Evolutionary conservation across 495 filamentous ascomycete species (phyloP), one percentile per base, ranked within the genome.

Genomic region (Daldinia bambusicola): DNA sequence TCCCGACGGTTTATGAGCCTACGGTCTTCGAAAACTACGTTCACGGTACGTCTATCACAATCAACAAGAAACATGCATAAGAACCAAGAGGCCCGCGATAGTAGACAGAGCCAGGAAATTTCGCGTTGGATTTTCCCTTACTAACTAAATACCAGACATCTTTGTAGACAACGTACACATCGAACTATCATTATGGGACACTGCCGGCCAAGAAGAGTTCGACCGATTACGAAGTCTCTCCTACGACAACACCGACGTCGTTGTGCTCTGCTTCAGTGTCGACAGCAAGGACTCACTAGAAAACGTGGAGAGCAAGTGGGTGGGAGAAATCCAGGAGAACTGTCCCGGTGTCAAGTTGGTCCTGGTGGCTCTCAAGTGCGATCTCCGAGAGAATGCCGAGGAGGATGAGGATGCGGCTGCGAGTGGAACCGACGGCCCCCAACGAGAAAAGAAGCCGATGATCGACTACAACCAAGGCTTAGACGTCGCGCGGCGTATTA

Each of bases 11-110:
- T 73, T 99, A 99, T 80, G 95, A 99, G 79, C 95, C 95, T 59
- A 99, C 95, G 18, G 95, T 99, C 69, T 99, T 99, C 83, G 95
- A 99, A 81, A 99, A 99, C 82, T 99, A 99, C 79, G 95, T 99
- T 66, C 95, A 99, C 81, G 94, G 93, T 97, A 88, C 74, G 83
- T 77, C 14, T 13, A 30, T 7, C 18, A 18, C 6, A 10, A 0
- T 13, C 12, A 22, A 31, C 18, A 20, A 34, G n/a, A 16, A 56
- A 26, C 26, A 26, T 18, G 7, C 13, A 16, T n/a, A 37, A 18
- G 18, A 12, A 6, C 3, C 12, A 7, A 34, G 1, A 38, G 12
- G 18, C 16, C 2, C 43, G 20, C 12, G 16, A 22, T 4, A 14
- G 1, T 12, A 20, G 20, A 22, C 1, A 22, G 10, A 12, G 20